Evolutionary conservation across 768 basidiomycete genomes (phyloP), one percentile per base, ranked within the genome.

Genomic region (Naematelia aurantialba): DNA sequence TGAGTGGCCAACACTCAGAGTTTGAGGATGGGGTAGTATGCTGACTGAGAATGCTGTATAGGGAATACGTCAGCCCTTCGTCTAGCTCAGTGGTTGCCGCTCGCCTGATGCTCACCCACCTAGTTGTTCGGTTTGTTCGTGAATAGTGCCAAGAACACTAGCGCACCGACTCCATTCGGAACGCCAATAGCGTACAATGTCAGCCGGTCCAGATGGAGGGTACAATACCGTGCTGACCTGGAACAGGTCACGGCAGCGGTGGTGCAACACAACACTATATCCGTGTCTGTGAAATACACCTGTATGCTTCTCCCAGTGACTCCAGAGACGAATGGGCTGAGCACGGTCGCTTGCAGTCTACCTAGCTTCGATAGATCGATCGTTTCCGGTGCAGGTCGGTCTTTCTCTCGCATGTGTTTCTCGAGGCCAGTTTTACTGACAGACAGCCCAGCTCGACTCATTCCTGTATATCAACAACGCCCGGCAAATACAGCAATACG

Each of bases 341-440:
- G n/a, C n/a, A n/a, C n/a, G n/a, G n/a, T n/a, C n/a, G n/a, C n/a
- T n/a, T 13, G 14, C 31, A 65, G 63, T 63, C 44, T 47, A 58
- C 21, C 68, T 63, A 42, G 58, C 63, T 3, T 27, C 58, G 12
- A 34, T 70, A 17, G 52, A 68, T 21, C 48, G 30, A 19, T 60
- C 58, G 0, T 70, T 62, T 56, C 69, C 69, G 14, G 62, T 70
- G 17, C 56, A 66, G 44, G 58, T 66, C 17, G 51, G 58, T 47
- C 14, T 13, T 8, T 5, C 45, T 12, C 11, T 12, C 45, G 42
- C 3, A 31, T n/a, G 22, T n/a, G 27, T 22, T 3, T 11, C 21
- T 14, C 29, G 12, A 19, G 12, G 42, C 12, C 42, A 44, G 42
- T 44, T 44, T 2, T 4, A 25, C 21, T 31, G 19, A 47, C n/a